phyloP scores from a whole-genome alignment of 495 filamentous ascomycete genomes.

The Xylaria longipes region DNA sequence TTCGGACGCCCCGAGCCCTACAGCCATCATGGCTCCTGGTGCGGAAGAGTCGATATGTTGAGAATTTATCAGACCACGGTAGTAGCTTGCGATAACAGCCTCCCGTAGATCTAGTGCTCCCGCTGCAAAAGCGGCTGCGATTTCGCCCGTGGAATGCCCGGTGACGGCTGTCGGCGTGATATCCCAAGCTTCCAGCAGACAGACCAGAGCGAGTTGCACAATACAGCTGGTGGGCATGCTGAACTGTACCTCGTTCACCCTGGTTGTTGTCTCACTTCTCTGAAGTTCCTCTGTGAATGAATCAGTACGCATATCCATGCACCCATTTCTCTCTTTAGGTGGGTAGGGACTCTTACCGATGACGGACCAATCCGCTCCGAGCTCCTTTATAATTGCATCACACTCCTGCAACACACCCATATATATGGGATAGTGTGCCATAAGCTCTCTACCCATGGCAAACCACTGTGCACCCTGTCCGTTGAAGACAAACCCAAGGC shows the following conservation, averaged over 20 bases:
- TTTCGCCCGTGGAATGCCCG: slow-evolving; percentile 66
- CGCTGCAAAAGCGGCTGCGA: slow-evolving; percentile 44
- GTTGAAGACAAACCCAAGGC: slow-evolving; percentile 48
- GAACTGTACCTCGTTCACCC: slow-evolving; percentile 39
- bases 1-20: slow-evolving; percentile 30
- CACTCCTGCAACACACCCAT: slow-evolving; percentile 34
- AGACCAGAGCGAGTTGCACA: slow-evolving; percentile 55
- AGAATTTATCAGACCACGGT: no score
- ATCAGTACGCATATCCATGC: no score
- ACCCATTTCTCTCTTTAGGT: no score
- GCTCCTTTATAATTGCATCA: slow-evolving; percentile 46
- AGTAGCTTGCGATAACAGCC: slow-evolving; percentile 50
- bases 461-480: slow-evolving; percentile 54
- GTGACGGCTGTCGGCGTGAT: slow-evolving; percentile 52
- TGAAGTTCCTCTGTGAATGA: slow-evolving; percentile 41
- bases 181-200: slow-evolving; percentile 54
- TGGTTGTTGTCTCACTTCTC: slow-evolving; percentile 32
- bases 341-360: slow-evolving; percentile 55
- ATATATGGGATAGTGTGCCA: slow-evolving; percentile 41
- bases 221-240: slow-evolving; percentile 43
- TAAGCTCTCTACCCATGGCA: slow-evolving; percentile 56
- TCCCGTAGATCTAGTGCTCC: slow-evolving; percentile 45
- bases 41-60: no score
- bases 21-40: slow-evolving; percentile 49
- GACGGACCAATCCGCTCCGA: slow-evolving; percentile 38